phyloP scores from a whole-genome alignment of 2,329 filamentous ascomycete species.

The Thelonectria rubi region DNA sequence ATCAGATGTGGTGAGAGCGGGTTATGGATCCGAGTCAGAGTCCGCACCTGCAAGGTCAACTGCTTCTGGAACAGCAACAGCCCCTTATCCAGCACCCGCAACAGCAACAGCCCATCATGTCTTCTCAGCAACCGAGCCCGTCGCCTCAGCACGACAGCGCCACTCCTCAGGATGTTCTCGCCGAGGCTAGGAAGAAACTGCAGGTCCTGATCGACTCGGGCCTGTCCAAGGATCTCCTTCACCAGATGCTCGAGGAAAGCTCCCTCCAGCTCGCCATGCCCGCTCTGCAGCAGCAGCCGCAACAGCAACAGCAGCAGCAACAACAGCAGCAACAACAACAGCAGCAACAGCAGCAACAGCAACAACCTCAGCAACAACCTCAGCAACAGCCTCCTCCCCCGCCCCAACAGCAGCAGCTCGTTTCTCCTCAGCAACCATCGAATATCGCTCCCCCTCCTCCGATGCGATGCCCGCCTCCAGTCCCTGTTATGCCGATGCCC shows the following conservation, averaged over 20 bases:
- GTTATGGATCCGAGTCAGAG: conserved; percentile 48
- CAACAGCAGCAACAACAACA: not conserved
- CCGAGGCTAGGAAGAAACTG: conserved; percentile 56
- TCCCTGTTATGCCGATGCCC: conserved; percentile 25
- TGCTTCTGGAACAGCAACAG: conserved; percentile 20
- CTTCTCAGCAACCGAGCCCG: conserved; percentile 40
- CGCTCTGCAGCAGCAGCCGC: conserved; percentile 8
- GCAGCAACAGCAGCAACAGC: conserved; percentile 22
- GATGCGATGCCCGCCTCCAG: conserved; percentile 9
- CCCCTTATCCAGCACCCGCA: conserved; percentile 33
- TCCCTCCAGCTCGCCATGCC: conserved; percentile 46
- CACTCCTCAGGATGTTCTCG: conserved; percentile 55
- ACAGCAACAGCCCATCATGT: conserved; percentile 36
- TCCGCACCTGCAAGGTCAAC: conserved; percentile 33
- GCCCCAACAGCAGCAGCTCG: conserved; percentile 28
- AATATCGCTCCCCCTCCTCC: conserved; percentile 40
- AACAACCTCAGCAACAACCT: conserved; percentile 36
- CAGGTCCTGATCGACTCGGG: conserved; percentile 57
- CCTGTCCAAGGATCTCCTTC: conserved; percentile 54
- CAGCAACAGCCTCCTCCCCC: conserved; percentile 35
- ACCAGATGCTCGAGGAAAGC: conserved; percentile 53
- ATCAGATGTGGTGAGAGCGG: conserved; percentile 42
- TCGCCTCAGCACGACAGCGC: conserved; percentile 45
- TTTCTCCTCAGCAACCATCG: conserved; percentile 35
- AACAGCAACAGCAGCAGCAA: conserved; percentile 16